Evolutionary conservation across 805 yeast species (phyloP).

Genomic region (Candida caryicola): DNA sequence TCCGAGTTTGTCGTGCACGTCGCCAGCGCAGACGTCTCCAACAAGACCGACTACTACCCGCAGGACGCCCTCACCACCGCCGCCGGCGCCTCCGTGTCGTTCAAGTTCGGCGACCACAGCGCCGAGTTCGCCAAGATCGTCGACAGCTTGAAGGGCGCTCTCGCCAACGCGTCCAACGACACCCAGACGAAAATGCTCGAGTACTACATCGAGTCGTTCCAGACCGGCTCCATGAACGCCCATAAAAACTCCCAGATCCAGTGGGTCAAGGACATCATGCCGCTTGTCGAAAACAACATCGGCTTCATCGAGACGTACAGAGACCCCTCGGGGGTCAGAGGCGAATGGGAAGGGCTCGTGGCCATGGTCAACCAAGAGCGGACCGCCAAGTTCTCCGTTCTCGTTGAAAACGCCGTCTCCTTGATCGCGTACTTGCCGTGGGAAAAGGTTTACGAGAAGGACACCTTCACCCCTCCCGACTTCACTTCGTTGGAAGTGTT

Average conservation of each 20-base stretch:
- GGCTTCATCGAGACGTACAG: constrained; percentile 93
- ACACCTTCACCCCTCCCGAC: constrained; percentile 86
- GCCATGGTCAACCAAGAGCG: constrained; percentile 88
- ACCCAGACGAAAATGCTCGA: constrained; percentile 66
- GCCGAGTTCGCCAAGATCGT: constrained; percentile 62
- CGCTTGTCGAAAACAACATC: constrained; percentile 66
- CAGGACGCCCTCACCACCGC: constrained; percentile 33
- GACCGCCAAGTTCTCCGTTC: constrained; percentile 70
- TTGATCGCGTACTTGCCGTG: constrained; percentile 75
- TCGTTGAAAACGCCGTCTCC: constrained; percentile 64
- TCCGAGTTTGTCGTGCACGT: constrained; percentile 56
- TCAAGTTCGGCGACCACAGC: constrained; percentile 77
- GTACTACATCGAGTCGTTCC: constrained; percentile 65
- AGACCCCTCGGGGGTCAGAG: constrained; percentile 88
- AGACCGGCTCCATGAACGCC: constrained; percentile 79
- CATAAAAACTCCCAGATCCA: constrained; percentile 80
- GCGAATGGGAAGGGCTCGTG: constrained; percentile 91
- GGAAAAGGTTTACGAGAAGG: constrained; percentile 74
- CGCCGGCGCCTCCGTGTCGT: constrained; percentile 42
- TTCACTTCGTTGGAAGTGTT: constrained; percentile 87
- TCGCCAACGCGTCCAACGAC: constrained; percentile 65
- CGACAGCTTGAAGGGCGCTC: constrained; percentile 54
- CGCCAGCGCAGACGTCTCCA: constrained; percentile 58
- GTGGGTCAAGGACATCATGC: constrained; percentile 88
- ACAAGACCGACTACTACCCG: constrained; percentile 55